Base-by-base conservation (phyloP, 1,139 yeast species). In the Geotrichum restrictum region DNA sequence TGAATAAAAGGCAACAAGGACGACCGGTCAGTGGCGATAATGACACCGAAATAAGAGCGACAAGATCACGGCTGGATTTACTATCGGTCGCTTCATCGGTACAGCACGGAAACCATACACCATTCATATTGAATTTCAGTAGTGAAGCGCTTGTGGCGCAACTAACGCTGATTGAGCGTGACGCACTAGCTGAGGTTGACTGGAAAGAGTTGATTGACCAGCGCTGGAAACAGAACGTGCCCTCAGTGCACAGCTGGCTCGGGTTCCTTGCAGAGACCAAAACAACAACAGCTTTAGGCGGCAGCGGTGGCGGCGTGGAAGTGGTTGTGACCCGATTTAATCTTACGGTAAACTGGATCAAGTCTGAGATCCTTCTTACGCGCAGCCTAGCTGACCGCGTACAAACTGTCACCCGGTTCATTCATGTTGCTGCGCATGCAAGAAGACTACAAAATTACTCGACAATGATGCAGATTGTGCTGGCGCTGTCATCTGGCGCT, bases 151-250 rank as follows among this genome's bases (percentile, higher is more conserved):
- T 93, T 39, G 88, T 95, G 4, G 77, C 81, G 54, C 97, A 91
- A 62, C 75, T 93, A 68, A 91, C 98, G 0, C 67, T 86, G 49
- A 86, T 93, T 59, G 98, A 93, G 66, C 76, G 83, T 52, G 98
- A 91, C 67, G 80, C 91, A 49, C 68, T 91, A 33, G 79, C 81
- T 51, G 96, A 88, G 61, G 78, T 93, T 44, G 98, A 91, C 67
- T 91, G 98, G 98, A 83, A 83, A 64, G 96, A 88, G 61, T 74
- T 91, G 51, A 77, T 91, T 51, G 94, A 88, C 61, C 72, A 87
- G 59, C 78, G 81, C 54, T 86, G 95, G 89, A 79, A 79, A 57
- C 78, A 79, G 55, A 13, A n/a, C 29, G 14, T 86, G 45, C 59
- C 77, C 1, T 85, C 91, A 0, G 83, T 83, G n/a, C 83, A 82